Percentiles rank a stretch among this genome's conserved stretches.
These are phyloP conservation scores for Athelia psychrophila DNA, from an alignment of 1,284 basidiomycete genomes.

Conservation along the genomic window DNA sequence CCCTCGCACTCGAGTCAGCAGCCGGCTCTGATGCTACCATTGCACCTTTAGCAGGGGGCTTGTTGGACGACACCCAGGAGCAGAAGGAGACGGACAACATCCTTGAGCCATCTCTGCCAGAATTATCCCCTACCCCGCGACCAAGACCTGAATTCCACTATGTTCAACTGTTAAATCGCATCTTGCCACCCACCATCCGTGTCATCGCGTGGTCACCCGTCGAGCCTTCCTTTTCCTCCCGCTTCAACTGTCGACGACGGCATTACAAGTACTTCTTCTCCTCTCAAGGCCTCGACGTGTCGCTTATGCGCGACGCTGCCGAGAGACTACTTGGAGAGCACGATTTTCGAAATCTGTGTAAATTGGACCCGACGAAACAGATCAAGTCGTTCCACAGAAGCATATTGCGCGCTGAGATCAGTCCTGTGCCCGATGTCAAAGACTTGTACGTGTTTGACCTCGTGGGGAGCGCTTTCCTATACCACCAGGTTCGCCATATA, in stretches of 20 bases:
- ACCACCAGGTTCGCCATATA: slow-evolving; percentile 97
- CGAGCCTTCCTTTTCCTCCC: slow-evolving; percentile 76
- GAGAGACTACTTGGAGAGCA: slow-evolving; percentile 80
- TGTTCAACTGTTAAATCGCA: slow-evolving; percentile 80
- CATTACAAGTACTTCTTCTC: slow-evolving; percentile 99
- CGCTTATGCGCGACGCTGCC: slow-evolving; percentile 79
- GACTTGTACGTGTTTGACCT: slow-evolving; percentile 82
- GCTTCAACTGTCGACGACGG: slow-evolving; percentile 83
- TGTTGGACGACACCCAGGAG: slow-evolving; percentile 8
- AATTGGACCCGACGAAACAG: slow-evolving; percentile 93
- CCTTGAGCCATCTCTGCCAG: slow-evolving; percentile 20
- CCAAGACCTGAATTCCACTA: slow-evolving; percentile 69
- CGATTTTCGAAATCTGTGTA: slow-evolving; percentile 96
- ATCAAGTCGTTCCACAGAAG: slow-evolving; percentile 75
- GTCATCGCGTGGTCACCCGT: slow-evolving; percentile 97
- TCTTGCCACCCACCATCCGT: slow-evolving; percentile 88
- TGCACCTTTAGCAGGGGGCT: slow-evolving; percentile 5
- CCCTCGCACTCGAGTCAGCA: slow-evolving; percentile 4
- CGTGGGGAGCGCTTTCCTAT: slow-evolving; percentile 88
- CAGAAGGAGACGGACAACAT: slow-evolving; percentile 22
- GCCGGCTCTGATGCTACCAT: slow-evolving; percentile 7
- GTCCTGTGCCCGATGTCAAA: slow-evolving; percentile 30
- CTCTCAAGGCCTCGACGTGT: slow-evolving; percentile 61
- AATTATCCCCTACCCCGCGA: slow-evolving; percentile 18
- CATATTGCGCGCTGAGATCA: slow-evolving; percentile 66